phyloP scores from a whole-genome alignment of 73 alveolate species.

The Blepharisma stoltei region DNA sequence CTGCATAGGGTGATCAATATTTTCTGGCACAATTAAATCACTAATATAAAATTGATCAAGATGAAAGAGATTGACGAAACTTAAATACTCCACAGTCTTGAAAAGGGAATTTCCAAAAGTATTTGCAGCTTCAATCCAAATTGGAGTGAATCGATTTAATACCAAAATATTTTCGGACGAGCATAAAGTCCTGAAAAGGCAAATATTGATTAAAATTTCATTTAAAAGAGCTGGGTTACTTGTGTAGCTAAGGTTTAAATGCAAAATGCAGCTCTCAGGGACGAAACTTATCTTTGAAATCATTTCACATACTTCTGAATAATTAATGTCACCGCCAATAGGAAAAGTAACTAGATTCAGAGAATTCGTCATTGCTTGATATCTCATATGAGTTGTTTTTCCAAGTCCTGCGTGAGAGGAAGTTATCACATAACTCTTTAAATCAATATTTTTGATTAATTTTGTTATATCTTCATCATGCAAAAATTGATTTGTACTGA shows the following conservation, averaged over 20 bases:
- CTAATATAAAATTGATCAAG: too few relatives aligned
- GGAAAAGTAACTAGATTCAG: background rate
- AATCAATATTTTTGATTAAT: background rate
- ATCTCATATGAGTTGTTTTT: background rate
- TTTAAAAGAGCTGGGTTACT: background rate
- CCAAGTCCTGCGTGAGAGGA: slow-evolving; percentile 7
- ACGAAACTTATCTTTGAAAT: background rate
- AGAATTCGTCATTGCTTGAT: background rate
- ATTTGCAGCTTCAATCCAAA: slow-evolving; percentile 14
- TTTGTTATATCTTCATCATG: background rate
- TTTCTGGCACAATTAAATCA: too few relatives aligned
- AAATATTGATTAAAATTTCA: slow-evolving; percentile 9
- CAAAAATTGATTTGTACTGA: background rate
- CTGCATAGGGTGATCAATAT: too few relatives aligned
- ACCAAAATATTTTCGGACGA: background rate
- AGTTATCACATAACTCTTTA: background rate
- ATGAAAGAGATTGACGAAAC: too few relatives aligned
- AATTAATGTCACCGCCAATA: background rate
- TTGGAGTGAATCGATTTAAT: too few relatives aligned
- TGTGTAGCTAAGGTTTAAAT: background rate
- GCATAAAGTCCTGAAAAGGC: background rate
- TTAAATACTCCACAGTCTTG: background rate
- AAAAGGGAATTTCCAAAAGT: background rate
- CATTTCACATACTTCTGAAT: background rate
- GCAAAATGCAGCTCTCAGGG: background rate